Evolutionary conservation across 768 basidiomycete genomes (phyloP).

Genomic region (Pluteus cervinus): DNA sequence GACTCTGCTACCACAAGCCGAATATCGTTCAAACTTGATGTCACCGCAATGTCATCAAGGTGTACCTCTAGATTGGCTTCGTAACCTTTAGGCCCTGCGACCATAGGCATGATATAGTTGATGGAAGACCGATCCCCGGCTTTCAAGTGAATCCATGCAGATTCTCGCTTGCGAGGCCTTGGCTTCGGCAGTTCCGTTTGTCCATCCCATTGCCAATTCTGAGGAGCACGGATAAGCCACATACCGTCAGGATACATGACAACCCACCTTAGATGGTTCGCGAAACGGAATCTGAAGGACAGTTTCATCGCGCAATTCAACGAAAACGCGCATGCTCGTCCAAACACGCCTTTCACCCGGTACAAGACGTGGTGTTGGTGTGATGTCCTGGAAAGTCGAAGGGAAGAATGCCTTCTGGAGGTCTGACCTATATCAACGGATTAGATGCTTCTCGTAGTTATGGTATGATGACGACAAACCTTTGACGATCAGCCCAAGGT

Average conservation of each 20-base stretch:
- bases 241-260: not conserved
- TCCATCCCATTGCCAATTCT: conserved; percentile 96
- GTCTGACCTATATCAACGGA: conserved; percentile 58
- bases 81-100: conserved; percentile 68
- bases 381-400: conserved; percentile 59
- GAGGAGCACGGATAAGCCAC: conserved; percentile 6
- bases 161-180: conserved; percentile 53
- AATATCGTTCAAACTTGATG: conserved; percentile 87
- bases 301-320: conserved; percentile 76
- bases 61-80: conserved; percentile 76
- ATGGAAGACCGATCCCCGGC: conserved; percentile 83
- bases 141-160: conserved; percentile 66
- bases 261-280: conserved; percentile 76
- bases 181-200: conserved; percentile 34
- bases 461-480: no score
- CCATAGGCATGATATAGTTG: conserved; percentile 79
- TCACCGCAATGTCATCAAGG: conserved; percentile 69
- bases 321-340: conserved; percentile 73
- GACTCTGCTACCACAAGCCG: conserved; percentile 71
- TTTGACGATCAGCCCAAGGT: conserved; percentile 94
- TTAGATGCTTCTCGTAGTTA: no score
- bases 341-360: conserved; percentile 81
- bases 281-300: conserved; percentile 84
- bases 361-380: conserved; percentile 49
- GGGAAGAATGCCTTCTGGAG: conserved; percentile 85